These are phyloP conservation scores for Gossypium australe DNA, from an alignment of 345 rosid genomes.

Conservation along the genomic window DNA sequence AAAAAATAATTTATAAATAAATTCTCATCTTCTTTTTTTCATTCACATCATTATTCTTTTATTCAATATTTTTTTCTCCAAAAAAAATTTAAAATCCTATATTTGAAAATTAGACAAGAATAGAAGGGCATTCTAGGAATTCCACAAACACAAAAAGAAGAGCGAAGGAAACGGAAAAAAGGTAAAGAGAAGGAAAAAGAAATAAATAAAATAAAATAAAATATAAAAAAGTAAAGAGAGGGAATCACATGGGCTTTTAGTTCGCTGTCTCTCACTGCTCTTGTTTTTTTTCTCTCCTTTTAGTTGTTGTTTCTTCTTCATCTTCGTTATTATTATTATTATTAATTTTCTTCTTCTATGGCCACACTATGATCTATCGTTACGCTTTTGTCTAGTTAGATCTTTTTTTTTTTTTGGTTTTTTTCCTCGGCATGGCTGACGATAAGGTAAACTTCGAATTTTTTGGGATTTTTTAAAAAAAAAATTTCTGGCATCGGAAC, in stretches of 20 bases:
- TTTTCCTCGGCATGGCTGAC: conserved; percentile 50
- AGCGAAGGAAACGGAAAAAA: too few species aligned
- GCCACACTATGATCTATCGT: conserved; percentile 31
- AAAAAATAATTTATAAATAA: too few species aligned
- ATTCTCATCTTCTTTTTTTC: too few species aligned
- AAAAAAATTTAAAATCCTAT: too few species aligned
- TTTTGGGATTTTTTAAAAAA: neutral
- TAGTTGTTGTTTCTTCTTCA: conserved; percentile 16
- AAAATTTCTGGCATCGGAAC: neutral
- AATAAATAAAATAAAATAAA: neutral
- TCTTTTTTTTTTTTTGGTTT: conserved; percentile 8
- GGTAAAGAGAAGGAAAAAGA: neutral
- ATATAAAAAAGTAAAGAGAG: conserved; percentile 38
- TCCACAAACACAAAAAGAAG: too few species aligned
- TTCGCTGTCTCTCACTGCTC: conserved; percentile 21
- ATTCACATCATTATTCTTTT: too few species aligned
- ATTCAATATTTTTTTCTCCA: too few species aligned
- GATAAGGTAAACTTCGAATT: conserved; percentile 46
- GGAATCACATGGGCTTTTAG: conserved; percentile 45
- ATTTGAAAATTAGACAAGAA: too few species aligned
- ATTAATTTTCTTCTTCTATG: neutral
- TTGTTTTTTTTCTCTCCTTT: conserved; percentile 5
- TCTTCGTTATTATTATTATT: neutral
- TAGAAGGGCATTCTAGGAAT: too few species aligned
- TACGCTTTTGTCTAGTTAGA: conserved; percentile 17